These are phyloP conservation scores for Ophiocordyceps sinensis DNA, from an alignment of 2,329 filamentous ascomycete genomes.

Conservation along the genomic window DNA sequence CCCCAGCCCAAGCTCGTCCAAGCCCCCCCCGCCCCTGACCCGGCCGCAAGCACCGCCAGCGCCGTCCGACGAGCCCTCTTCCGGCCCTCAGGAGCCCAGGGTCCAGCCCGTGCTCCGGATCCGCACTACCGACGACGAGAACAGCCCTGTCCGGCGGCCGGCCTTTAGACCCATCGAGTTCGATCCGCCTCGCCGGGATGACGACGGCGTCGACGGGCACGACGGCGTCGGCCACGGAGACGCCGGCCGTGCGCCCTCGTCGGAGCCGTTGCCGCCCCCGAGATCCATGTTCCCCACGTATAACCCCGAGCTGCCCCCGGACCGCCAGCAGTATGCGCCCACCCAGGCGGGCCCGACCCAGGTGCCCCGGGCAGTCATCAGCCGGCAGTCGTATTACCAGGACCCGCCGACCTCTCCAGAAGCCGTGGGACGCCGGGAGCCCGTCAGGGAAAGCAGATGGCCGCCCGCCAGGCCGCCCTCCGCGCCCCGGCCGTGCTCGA, in stretches of 20 bases:
- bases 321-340: constrained; percentile 57
- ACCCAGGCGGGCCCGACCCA: constrained; percentile 48
- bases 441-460: constrained; percentile 8
- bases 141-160: background rate
- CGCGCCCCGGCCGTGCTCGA: constrained; percentile 37
- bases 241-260: constrained; percentile 15
- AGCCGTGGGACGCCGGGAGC: constrained; percentile 5
- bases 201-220: background rate
- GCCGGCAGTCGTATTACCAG: constrained; percentile 42
- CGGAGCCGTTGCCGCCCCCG: constrained; percentile 33
- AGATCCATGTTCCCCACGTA: constrained; percentile 67
- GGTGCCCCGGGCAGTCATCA: constrained; percentile 51
- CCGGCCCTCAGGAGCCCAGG: background rate
- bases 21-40: constrained; percentile 1
- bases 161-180: background rate
- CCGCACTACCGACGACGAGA: background rate
- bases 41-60: background rate
- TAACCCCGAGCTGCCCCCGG: constrained; percentile 50
- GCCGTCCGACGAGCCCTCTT: background rate
- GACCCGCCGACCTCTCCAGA: constrained; percentile 1
- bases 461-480: constrained; percentile 18
- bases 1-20: constrained; percentile 31
- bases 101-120: background rate
- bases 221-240: background rate
- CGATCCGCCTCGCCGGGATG: background rate